Percentiles rank a stretch among this genome's conserved stretches.
These are phyloP conservation scores for Fusarium fracticaudum DNA, from an alignment of 2,329 filamentous ascomycete species.

Conservation along the genomic window DNA sequence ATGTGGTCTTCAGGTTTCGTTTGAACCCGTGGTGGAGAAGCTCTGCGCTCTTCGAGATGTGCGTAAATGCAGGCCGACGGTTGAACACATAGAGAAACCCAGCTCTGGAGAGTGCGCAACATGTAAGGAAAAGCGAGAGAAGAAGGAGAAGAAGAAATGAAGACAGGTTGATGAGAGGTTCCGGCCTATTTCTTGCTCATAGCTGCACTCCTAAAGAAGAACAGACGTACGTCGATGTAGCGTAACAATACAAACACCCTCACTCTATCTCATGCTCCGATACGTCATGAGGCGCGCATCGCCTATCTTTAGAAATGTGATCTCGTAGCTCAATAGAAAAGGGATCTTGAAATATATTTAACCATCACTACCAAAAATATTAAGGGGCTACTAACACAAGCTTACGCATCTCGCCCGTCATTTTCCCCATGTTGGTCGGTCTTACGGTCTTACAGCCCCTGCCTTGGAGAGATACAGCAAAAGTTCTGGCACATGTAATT, in stretches of 20 bases:
- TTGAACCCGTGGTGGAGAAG: not conserved
- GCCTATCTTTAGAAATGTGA: rapidly evolving
- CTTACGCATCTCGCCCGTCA: not conserved
- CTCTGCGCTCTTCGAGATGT: not conserved
- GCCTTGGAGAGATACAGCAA: rapidly evolving
- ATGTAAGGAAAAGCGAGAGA: not conserved
- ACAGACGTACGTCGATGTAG: not conserved
- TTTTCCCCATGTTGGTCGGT: not conserved
- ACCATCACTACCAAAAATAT: rapidly evolving
- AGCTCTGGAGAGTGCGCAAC: not conserved
- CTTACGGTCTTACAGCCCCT: not conserved
- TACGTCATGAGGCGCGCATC: not conserved
- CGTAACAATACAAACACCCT: rapidly evolving
- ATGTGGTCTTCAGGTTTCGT: not conserved
- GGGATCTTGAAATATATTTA: rapidly evolving
- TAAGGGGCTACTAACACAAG: not conserved
- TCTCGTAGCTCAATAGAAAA: too few relatives aligned
- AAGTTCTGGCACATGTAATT: too few relatives aligned
- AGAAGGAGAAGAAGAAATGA: not conserved
- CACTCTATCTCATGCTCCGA: not conserved
- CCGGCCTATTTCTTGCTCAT: rapidly evolving
- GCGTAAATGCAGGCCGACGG: rapidly evolving
- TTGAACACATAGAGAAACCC: not conserved
- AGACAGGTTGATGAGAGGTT: rapidly evolving
- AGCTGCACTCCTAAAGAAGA: rapidly evolving